Conservation (phyloP, 2,329 filamentous ascomycete species). For the Periglandula ipomoeae region DNA sequence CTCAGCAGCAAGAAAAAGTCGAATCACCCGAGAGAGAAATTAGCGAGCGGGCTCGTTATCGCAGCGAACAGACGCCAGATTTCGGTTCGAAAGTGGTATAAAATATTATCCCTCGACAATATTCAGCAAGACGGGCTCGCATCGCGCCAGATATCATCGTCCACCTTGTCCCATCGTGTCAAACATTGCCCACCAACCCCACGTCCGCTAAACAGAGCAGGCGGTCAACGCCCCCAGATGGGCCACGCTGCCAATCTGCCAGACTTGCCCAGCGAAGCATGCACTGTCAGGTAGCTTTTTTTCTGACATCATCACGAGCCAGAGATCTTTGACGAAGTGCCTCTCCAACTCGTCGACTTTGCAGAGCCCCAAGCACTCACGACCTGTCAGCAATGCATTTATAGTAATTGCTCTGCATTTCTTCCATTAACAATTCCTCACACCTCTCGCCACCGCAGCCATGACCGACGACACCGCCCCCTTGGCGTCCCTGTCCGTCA, state of each 20-base stretch:
- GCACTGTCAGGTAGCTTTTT: not conserved
- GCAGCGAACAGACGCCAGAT: no score
- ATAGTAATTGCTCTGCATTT: not conserved
- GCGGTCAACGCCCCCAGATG: constrained; percentile 3
- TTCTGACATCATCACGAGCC: not conserved
- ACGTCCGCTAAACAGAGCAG: constrained; percentile 1
- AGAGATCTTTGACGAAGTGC: not conserved
- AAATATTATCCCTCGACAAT: no score
- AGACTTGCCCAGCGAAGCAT: not conserved
- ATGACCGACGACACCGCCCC: constrained; percentile 33
- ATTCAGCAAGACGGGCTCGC: no score
- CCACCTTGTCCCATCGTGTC: not conserved
- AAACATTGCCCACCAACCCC: not conserved
- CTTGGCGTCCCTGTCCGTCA: constrained; percentile 83
- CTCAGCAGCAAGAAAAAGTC: no score
- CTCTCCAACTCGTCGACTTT: no score
- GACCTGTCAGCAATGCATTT: constrained; percentile 1
- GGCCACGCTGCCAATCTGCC: not conserved
- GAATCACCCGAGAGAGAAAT: no score
- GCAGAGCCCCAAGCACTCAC: no score
- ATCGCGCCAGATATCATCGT: no score
- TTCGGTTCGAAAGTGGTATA: no score
- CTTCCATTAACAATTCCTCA: not conserved
- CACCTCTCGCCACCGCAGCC: constrained; percentile 1
- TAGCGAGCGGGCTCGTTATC: no score